phyloP scores from a whole-genome alignment of 1,284 basidiomycete genomes.

The Cutaneotrichosporon cyanovorans region DNA sequence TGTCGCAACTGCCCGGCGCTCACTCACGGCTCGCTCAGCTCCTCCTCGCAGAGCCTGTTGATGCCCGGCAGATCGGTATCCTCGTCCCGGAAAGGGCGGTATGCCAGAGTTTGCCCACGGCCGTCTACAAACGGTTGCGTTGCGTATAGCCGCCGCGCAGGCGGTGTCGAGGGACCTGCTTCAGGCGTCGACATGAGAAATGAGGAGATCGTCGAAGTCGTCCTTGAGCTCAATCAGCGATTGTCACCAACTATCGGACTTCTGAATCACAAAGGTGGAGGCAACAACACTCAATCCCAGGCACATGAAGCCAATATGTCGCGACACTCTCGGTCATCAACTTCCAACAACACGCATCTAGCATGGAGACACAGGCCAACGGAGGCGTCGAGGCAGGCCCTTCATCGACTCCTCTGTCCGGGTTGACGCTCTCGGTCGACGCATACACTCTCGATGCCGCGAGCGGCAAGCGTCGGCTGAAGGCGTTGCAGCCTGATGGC shows the following conservation, averaged over 20 bases:
- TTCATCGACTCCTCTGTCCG: conserved; percentile 9
- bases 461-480: conserved; percentile 19
- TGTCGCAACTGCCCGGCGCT: background rate
- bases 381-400: background rate
- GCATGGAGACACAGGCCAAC: conserved; percentile 12
- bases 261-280: too few species aligned
- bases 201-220: too few species aligned
- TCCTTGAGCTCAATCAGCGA: too few species aligned
- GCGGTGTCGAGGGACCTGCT: conserved; percentile 4
- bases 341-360: too few species aligned
- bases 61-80: conserved; percentile 71
- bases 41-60: conserved; percentile 78
- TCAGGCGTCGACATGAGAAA: background rate
- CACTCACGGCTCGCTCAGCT: conserved; percentile 92
- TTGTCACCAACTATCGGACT: too few species aligned
- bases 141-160: background rate
- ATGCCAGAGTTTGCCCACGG: conserved; percentile 24
- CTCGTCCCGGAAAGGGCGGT: conserved; percentile 30
- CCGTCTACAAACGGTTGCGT: conserved; percentile 13
- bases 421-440: conserved; percentile 24
- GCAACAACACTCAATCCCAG: too few species aligned
- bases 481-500: conserved; percentile 28
- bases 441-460: conserved; percentile 26
- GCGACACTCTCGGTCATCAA: too few species aligned
- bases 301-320: too few species aligned